A percentile compares a stretch with the other conserved stretches of the same genome.
phyloP scores from a whole-genome alignment of 371 early-diverging fungal genomes.

The Apophysomyces sp. region DNA sequence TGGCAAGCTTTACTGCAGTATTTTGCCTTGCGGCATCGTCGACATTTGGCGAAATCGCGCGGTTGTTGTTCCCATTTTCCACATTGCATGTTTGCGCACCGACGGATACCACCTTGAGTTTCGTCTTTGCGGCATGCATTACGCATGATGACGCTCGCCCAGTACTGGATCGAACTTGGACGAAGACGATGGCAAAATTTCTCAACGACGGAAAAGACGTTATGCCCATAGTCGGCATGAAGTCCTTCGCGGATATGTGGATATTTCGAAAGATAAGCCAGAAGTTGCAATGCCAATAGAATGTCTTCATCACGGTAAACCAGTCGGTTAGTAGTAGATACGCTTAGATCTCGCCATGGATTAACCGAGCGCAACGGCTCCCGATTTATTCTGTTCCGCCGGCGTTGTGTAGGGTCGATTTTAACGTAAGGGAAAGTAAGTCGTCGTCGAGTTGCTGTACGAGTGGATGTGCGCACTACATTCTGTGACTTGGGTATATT shows the following conservation, averaged over 20 bases:
- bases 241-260: constrained; percentile 67
- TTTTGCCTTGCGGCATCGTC: constrained; percentile 78
- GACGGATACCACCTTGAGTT: constrained; percentile 63
- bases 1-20: constrained; percentile 79
- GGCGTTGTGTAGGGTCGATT: constrained; percentile 29
- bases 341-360: constrained; percentile 15
- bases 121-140: constrained; percentile 82
- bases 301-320: constrained; percentile 85
- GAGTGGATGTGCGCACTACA: neutral
- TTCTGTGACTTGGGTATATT: constrained; percentile 2
- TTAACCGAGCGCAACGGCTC: constrained; percentile 10
- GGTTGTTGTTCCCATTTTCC: constrained; percentile 71
- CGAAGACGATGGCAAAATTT: constrained; percentile 63
- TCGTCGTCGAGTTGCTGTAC: constrained; percentile 15
- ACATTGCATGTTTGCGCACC: constrained; percentile 74
- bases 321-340: constrained; percentile 33
- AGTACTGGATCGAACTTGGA: constrained; percentile 67
- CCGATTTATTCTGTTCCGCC: constrained; percentile 26
- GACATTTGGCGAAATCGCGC: constrained; percentile 79
- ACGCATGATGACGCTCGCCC: constrained; percentile 81
- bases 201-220: constrained; percentile 78
- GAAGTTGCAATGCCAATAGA: constrained; percentile 78
- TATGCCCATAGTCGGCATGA: constrained; percentile 57
- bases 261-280: constrained; percentile 88
- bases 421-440: constrained; percentile 43